Evolutionary conservation across 768 basidiomycete genomes (phyloP).

Genomic region (Lentinula lateritia): DNA sequence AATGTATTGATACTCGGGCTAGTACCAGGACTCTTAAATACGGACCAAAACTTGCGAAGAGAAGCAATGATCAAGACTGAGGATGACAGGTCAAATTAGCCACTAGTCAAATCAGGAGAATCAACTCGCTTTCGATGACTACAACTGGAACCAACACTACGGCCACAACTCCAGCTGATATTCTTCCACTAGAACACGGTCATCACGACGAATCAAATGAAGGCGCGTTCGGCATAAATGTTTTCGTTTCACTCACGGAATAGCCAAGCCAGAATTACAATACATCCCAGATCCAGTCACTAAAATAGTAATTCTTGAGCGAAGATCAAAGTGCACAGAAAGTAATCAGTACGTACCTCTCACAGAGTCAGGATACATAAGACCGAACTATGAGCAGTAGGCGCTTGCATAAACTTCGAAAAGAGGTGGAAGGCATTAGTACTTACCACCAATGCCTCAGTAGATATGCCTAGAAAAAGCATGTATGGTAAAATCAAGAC

Average conservation of each 20-base stretch:
- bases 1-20: not conserved
- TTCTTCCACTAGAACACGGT: not conserved
- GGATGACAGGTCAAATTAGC: not conserved
- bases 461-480: not conserved
- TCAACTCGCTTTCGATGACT: not conserved
- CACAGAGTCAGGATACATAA: not conserved
- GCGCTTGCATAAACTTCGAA: too few relatives aligned
- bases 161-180: slow-evolving; percentile 1
- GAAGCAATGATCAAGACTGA: not conserved
- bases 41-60: slow-evolving; percentile 3
- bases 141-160: not conserved
- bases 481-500: slow-evolving; percentile 2
- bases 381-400: not conserved
- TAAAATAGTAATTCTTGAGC: not conserved
- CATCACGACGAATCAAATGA: not conserved
- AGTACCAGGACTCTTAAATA: not conserved
- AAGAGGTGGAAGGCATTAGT: too few relatives aligned
- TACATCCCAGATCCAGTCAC: slow-evolving; percentile 4
- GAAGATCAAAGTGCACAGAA: too few relatives aligned
- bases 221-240: not conserved
- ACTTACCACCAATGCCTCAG: not conserved
- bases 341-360: not conserved
- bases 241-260: not conserved
- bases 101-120: not conserved
- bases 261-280: slow-evolving; percentile 1